These are phyloP conservation scores for Phoma sp. DNA, from an alignment of 2,329 filamentous ascomycete species.

Conservation along the genomic window DNA sequence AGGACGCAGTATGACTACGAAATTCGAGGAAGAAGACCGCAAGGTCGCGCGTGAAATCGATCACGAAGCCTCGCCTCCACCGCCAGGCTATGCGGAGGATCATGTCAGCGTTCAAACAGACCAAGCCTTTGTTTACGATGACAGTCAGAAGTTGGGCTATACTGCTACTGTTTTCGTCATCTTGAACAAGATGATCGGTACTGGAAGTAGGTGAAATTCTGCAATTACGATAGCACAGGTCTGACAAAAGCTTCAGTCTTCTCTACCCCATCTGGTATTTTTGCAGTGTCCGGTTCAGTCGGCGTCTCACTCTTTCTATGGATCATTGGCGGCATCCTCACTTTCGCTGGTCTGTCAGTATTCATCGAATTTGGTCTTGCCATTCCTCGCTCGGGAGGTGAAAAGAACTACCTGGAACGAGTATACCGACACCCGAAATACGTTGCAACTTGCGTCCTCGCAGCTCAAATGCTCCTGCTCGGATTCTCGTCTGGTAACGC, in stretches of 20 bases:
- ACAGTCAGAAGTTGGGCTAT: slow-evolving; percentile 44
- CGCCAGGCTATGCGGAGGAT: slow-evolving; percentile 26
- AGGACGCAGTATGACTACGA: slow-evolving; percentile 28
- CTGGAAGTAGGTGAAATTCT: slow-evolving; percentile 31
- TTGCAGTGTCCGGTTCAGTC: slow-evolving; percentile 62
- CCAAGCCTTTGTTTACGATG: slow-evolving; percentile 41
- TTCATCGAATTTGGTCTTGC: slow-evolving; percentile 70
- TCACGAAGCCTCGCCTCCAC: slow-evolving; percentile 21
- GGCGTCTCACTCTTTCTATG: slow-evolving; percentile 63
- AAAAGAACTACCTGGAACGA: slow-evolving; percentile 72
- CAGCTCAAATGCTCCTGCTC: slow-evolving; percentile 67
- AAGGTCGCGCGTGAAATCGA: slow-evolving; percentile 27
- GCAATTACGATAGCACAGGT: neutral
- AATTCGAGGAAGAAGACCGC: slow-evolving; percentile 27
- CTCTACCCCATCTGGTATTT: slow-evolving; percentile 65
- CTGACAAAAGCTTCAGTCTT: slow-evolving; percentile 51
- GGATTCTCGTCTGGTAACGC: slow-evolving; percentile 67
- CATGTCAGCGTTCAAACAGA: slow-evolving; percentile 41
- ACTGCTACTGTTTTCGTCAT: slow-evolving; percentile 47
- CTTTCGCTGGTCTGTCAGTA: slow-evolving; percentile 66
- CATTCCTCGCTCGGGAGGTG: slow-evolving; percentile 68
- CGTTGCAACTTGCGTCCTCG: slow-evolving; percentile 66
- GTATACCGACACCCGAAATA: slow-evolving; percentile 67
- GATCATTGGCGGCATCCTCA: slow-evolving; percentile 61
- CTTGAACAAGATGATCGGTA: slow-evolving; percentile 43